Evolutionary conservation across 2,329 filamentous ascomycete species (phyloP), one percentile per base, ranked within the genome.

Genomic region (Penicillium corylophilum): DNA sequence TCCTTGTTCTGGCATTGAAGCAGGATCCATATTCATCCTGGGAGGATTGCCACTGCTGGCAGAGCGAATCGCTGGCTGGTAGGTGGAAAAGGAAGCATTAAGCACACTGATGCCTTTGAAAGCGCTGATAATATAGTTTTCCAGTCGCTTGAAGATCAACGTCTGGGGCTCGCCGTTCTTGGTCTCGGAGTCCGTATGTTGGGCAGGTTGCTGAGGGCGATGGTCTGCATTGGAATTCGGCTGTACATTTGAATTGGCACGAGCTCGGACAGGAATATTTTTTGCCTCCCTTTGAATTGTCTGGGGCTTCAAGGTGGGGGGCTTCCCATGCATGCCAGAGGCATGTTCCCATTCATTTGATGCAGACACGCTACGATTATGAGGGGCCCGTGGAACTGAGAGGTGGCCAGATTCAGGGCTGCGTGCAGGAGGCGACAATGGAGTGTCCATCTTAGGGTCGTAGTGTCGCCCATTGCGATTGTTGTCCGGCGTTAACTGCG

Each of bases 61-160:
- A 33, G 74, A 68, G 40, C 75, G 70, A 39, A 67, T 59, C 5
- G 65, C 61, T 26, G 74, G 74, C 41, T 80, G 79, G 41, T 75
- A 71, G 1, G 80, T 80, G 33, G 80, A 75, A 65, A 96, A 96
- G 0, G 90, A 92, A 13, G 76, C 77, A 67, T 94, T 95, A n/a
- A 96, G 72, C 56, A 82, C 85, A 46, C 87, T 80, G 59, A 85
- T 85, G 0, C 85, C 85, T 48, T 82, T 80, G 62, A 95, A 89
- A 60, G 82, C 87, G 18, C 74, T 70, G 44, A 84, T 74, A 36
- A 96, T 80, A 64, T 94, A 93, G 54, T 91, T 87, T 71, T 95
- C 90, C 13, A 96, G 68, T 5, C 80, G 79, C 54, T 82, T 85
- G 69, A 96, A 96, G 10, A 93, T 83, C 33, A 76, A 77, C 63